Conservation (phyloP, 1,139 yeast species). For the Pneumocystis murina region DNA sequence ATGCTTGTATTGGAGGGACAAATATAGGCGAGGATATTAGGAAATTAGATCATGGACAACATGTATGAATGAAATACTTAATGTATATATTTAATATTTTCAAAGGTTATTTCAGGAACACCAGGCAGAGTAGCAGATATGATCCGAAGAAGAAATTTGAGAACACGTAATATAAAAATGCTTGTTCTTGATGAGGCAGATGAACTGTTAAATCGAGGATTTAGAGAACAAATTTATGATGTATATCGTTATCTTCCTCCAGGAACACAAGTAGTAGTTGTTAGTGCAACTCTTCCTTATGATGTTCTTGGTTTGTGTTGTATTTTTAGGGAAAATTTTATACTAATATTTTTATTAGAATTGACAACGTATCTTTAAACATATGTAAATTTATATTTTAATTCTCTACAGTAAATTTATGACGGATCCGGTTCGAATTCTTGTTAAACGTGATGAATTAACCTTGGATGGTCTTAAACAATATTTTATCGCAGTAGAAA, state of each 20-base stretch:
- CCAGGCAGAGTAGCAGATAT: constrained; percentile 98
- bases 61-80: constrained; percentile 24
- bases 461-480: constrained; percentile 98
- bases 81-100: background rate
- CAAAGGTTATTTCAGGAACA: constrained; percentile 72
- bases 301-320: constrained; percentile 39
- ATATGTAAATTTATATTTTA: constrained; percentile 27
- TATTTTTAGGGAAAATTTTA: background rate
- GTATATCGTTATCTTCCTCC: constrained; percentile 88
- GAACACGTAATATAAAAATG: constrained; percentile 85
- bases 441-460: constrained; percentile 95
- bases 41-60: constrained; percentile 85
- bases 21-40: constrained; percentile 81
- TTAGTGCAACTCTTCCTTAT: constrained; percentile 96
- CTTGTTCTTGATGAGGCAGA: constrained; percentile 98
- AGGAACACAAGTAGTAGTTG: constrained; percentile 87
- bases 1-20: constrained; percentile 98
- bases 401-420: constrained; percentile 89
- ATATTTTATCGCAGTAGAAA: constrained; percentile 85
- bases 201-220: constrained; percentile 93
- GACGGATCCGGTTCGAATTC: constrained; percentile 92
- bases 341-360: background rate
- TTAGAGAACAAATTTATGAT: constrained; percentile 95
- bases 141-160: constrained; percentile 87
- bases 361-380: background rate